Base-by-base conservation (phyloP, 192 early-diverging fungal species). In the Coemansia sp. region DNA sequence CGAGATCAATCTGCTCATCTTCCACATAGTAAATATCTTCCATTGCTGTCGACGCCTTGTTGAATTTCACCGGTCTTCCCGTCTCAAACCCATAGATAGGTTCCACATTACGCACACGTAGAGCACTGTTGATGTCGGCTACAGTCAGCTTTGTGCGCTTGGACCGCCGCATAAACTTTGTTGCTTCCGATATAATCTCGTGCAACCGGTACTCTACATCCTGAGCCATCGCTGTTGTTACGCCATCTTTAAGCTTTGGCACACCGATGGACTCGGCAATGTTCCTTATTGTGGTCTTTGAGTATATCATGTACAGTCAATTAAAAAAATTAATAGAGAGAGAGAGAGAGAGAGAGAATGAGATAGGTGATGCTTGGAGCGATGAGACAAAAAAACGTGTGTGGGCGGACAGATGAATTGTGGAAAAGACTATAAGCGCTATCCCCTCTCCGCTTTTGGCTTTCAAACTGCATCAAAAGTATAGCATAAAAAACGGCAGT, bases 151-250 rank as follows among this genome's bases (percentile, higher is more conserved):
- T 87, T 24, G 86, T 81, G 41, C 95, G 79, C 60, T 89, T 87
- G 5, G 90, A 86, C 52, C 96, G 97, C 27, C 88, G 84, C 97
- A 98, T 98, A 63, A 97, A 97, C 78, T 98, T 98, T 55, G 73
- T 78, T 1, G 93, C 92, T 62, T 98, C 94, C 82, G 92, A 28
- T 28, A 97, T 83, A 39, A 99, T 82, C 64, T 97, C 93, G 60
- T 95, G 85, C 44, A 99, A 57, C 27, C 96, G 80, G 70, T 96
- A 99, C 67, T 99, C 96, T 24, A 92, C 90, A 59, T 99, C 96
- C 42, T 91, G 85, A 5, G 90, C 80, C 50, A 99, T 63, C 3
- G 87, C 87, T 2, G 70, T 67, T 5, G 92, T 88, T 4, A 95
- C 90, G 28, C 87, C 86, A 41, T 96, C 93, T 62, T 91, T 93